Base-by-base conservation (phyloP, 345 rosid species). In the Citrus maxima region DNA sequence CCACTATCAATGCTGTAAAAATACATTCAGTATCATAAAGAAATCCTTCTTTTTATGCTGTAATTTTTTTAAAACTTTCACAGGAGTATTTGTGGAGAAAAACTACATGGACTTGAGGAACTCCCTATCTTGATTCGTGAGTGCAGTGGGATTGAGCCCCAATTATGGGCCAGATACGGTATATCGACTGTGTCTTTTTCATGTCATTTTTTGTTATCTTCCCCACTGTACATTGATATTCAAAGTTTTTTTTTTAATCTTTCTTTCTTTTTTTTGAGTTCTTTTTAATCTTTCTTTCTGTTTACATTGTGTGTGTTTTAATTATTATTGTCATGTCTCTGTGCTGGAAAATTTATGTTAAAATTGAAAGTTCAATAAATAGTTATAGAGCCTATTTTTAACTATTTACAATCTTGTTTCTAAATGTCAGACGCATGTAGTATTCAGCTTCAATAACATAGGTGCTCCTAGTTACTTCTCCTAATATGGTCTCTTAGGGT, bases 141-240 rank as follows among this genome's bases (percentile, higher is more conserved):
- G 81, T 85, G 93, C 87, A 86, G 83, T 16, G 92, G 95, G 60
- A 83, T 89, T 69, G 90, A 90, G 37, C 37, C 37, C 7, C 37
- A 5, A 86, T 77, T 96, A 70, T 96, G 99, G 99, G 99, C 96
- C 56, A 84, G 98, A 97, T 97, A 90, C 70, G 97, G 98, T 97
- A 88, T 32, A 54, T 49, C 46, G 4, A 7, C 60, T 75, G 65
- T 27, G 46, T 51, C 42, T 42, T 42, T 10, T 22, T 56, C 22
- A 21, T 46, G 10, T 55, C 8, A 1, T 8, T 35, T 35, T 35
- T 35, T 5, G 37, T 35, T 35, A 35, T 35, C 37, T 35, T 6
- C 37, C 37, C 7, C 37, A 35, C 0, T 35, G 37, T 35, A 35
- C 37, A 35, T 35, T 35, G 37, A 35, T 35, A 35, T 35, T 35